These are phyloP conservation scores for Coleophoma cylindrospora DNA, from an alignment of 2,329 filamentous ascomycete genomes.

Conservation along the genomic window DNA sequence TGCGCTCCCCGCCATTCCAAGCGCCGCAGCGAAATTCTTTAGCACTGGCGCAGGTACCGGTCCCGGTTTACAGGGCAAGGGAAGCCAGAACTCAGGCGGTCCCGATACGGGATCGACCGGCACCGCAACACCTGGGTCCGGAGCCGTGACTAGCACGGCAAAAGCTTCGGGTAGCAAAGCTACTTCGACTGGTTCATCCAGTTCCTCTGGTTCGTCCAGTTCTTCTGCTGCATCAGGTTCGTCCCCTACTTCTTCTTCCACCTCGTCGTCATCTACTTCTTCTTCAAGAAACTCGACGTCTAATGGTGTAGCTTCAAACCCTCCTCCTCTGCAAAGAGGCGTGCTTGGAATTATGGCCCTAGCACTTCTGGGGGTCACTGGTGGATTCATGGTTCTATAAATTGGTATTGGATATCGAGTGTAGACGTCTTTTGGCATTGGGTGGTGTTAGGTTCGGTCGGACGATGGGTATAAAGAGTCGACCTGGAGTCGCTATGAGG, in stretches of 20 bases:
- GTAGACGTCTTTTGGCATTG: too few relatives aligned
- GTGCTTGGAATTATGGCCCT: neutral
- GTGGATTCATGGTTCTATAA: neutral
- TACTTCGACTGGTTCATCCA: neutral
- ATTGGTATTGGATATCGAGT: neutral
- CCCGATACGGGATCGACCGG: conserved; percentile 15
- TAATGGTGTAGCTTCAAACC: neutral
- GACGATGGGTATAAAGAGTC: too few relatives aligned
- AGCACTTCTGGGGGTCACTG: neutral
- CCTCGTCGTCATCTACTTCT: neutral
- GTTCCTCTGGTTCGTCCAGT: neutral
- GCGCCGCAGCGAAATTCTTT: conserved; percentile 33
- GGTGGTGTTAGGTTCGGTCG: too few relatives aligned
- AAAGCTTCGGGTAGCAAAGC: neutral
- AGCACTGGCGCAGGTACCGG: conserved; percentile 42
- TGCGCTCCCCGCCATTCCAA: conserved; percentile 42
- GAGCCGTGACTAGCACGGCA: conserved; percentile 12
- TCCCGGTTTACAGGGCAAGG: conserved; percentile 30
- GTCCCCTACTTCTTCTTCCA: neutral
- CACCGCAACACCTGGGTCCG: conserved; percentile 19
- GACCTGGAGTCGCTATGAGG: too few relatives aligned
- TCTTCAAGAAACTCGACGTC: neutral
- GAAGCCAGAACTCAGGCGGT: conserved; percentile 22
- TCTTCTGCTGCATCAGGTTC: neutral
- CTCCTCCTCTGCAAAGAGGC: neutral